phyloP scores from a whole-genome alignment of 192 early-diverging fungal species.

The Coemansia interrupta region DNA sequence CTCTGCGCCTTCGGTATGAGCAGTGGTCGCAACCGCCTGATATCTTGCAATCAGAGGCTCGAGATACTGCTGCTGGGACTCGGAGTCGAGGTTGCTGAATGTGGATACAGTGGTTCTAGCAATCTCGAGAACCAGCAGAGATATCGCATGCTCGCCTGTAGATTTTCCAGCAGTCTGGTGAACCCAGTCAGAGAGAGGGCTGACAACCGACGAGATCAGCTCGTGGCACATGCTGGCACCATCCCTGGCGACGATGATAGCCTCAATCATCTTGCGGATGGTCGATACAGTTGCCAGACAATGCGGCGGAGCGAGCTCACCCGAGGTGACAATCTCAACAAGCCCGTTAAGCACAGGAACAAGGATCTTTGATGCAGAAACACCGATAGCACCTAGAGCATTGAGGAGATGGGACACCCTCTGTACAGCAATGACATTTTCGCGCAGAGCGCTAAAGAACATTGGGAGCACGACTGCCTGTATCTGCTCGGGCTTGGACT shows the following conservation, averaged over 20 bases:
- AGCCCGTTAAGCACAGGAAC: conserved; percentile 26
- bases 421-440: conserved; percentile 20
- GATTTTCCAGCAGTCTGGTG: not conserved
- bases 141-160: not conserved
- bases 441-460: conserved; percentile 43
- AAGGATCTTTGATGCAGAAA: conserved; percentile 23
- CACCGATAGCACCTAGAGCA: conserved; percentile 42
- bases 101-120: conserved; percentile 21
- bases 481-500: conserved; percentile 33
- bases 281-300: conserved; percentile 20
- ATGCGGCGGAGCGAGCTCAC: conserved; percentile 17
- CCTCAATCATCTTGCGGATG: conserved; percentile 43
- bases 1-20: no score
- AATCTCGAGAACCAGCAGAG: conserved; percentile 26
- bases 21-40: conserved; percentile 2
- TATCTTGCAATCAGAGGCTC: conserved; percentile 23
- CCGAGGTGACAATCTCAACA: conserved; percentile 11
- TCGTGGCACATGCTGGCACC: not conserved
- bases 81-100: conserved; percentile 28
- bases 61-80: conserved; percentile 19
- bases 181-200: conserved; percentile 29
- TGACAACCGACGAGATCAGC: conserved; percentile 14
- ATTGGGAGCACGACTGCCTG: conserved; percentile 29
- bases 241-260: conserved; percentile 9
- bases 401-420: conserved; percentile 42